Base-by-base conservation (phyloP, 192 early-diverging fungal genomes). In the Backusella tarrabulga region DNA sequence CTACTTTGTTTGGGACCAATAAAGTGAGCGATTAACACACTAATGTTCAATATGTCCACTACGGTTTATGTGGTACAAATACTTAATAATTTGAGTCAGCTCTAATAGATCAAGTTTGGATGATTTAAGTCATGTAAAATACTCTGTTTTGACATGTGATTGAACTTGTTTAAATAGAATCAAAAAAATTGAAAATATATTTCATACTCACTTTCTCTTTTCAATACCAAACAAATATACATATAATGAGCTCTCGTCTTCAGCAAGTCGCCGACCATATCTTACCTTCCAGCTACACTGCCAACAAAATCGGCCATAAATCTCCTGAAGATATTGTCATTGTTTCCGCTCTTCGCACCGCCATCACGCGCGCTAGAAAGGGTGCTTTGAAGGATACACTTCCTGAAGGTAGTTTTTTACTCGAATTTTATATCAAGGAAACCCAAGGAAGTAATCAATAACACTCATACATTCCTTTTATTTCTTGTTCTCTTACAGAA, bases 301-400 rank as follows among this genome's bases (percentile, higher is more conserved):
- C 80, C 81, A 90, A 89, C 35, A 85, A 88, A 77, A 75, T 91
- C n/a, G 90, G 90, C 79, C 85, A 86, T 81, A 95, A 97, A 89
- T 87, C 83, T 75, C 92, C 93, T 52, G 94, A 98, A 75, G 97
- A 98, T 83, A 90, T 98, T 5, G 97, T 98, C 4, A 96, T 98
- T 72, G 94, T 97, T 73, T 86, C 91, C 7, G 97, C 97, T 19
- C 87, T 95, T 75, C 95, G 97, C 77, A 94, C 95, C 12, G 89
- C 96, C 32, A 93, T 98, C 52, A 93, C 92, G 75, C 93, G 94
- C 74, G 96, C 93, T n/a, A 91, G 93, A 81, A 95, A 95, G 86
- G 97, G 97, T 68, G 91, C 85, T 23, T 96, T 98, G 92, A 95
- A 93, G 84, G 97, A 97, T 79, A 93, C 95, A 67, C 91, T 94